A percentile compares a stretch with the other conserved stretches of the same genome.
phyloP scores from a whole-genome alignment of 148 eudicot genomes.

The Diospyros lotus region DNA sequence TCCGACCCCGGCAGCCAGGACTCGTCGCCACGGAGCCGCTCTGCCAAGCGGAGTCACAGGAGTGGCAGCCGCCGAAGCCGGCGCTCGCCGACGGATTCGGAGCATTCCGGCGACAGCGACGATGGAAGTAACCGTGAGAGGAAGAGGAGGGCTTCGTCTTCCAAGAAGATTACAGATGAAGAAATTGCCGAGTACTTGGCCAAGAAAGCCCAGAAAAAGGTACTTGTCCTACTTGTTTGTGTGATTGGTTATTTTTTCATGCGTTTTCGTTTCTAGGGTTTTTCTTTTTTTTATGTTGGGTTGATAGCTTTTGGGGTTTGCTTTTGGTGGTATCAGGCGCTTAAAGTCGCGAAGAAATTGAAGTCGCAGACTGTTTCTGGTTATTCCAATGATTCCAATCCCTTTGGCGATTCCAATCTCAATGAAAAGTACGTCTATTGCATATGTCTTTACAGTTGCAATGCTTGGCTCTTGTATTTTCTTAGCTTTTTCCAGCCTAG shows the following conservation, averaged over 20 bases:
- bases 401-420: conserved; percentile 85
- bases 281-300: not conserved
- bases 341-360: conserved; percentile 68
- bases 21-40: not conserved
- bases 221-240: not conserved
- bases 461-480: not conserved
- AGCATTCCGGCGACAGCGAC: conserved; percentile 16
- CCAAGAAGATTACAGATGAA: conserved; percentile 42
- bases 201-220: conserved; percentile 85
- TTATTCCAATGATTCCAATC: conserved; percentile 82
- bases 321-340: conserved; percentile 34
- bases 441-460: not conserved
- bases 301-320: not conserved
- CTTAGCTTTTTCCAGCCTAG: not conserved
- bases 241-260: not conserved
- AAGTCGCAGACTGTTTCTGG: conserved; percentile 68
- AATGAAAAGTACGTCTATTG: conserved; percentile 56
- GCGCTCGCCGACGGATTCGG: conserved; percentile 22
- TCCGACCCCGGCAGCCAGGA: conserved; percentile 14
- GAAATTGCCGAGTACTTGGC: conserved; percentile 66
- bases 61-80: conserved; percentile 26
- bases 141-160: conserved; percentile 23
- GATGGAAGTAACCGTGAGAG: conserved; percentile 22
- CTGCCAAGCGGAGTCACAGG: not conserved
- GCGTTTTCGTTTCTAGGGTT: conserved; percentile 8